Conservation (phyloP, 495 filamentous ascomycete species). For the Tuber borchii region DNA sequence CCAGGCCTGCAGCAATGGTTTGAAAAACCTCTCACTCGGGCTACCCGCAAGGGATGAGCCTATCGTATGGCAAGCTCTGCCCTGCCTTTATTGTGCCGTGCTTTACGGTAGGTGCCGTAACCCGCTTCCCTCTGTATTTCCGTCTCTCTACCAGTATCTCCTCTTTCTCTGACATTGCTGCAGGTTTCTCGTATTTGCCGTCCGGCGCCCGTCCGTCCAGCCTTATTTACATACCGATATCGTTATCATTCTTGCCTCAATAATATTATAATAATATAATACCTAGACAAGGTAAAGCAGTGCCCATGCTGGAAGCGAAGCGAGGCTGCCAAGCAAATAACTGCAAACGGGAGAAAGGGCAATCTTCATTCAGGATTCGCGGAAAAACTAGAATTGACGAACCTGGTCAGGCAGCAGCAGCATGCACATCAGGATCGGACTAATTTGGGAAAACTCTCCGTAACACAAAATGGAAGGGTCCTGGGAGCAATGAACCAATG, state of each 20-base stretch:
- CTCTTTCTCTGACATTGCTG: conserved; percentile 8
- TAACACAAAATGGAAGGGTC: neutral
- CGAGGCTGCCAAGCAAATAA: conserved; percentile 5
- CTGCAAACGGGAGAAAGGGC: conserved; percentile 17
- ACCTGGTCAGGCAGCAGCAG: conserved; percentile 22
- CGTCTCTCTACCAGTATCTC: conserved; percentile 2
- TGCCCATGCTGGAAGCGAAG: neutral
- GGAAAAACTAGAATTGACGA: conserved; percentile 27
- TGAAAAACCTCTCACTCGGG: neutral
- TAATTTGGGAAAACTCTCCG: neutral
- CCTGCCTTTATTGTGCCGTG: neutral
- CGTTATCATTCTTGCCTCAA: neutral
- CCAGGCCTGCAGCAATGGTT: neutral
- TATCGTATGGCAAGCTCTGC: neutral
- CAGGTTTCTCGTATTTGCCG: neutral
- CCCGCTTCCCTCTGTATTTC: conserved; percentile 8
- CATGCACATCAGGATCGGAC: conserved; percentile 5
- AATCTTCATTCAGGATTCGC: conserved; percentile 34
- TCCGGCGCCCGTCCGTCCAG: neutral
- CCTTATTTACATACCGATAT: neutral
- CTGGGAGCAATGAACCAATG: neutral
- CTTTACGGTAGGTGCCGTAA: conserved; percentile 23
- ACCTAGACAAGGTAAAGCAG: neutral
- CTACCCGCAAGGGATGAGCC: neutral
- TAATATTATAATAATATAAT: neutral